Evolutionary conservation across 371 early-diverging fungal species (phyloP), one percentile per base, ranked within the genome.

Genomic region (Rhizopus arrhizus): DNA sequence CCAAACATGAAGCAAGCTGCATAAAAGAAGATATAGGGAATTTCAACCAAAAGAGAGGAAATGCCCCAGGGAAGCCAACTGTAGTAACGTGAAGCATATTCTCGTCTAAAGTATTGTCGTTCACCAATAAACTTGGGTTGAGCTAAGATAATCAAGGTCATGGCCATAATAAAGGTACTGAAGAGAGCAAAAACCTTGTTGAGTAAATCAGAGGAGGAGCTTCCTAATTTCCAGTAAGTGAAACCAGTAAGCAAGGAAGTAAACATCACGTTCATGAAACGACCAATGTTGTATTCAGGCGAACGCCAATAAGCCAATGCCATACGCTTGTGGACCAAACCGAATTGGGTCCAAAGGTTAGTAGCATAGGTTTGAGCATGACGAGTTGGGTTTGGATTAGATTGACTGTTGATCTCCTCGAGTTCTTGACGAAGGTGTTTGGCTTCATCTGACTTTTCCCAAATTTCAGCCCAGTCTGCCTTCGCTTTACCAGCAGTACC

Each of bases 131-230:
- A 89, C 45, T 88, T 84, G 31, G 92, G 91, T 62, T 89, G 85
- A 31, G 84, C 86, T 65, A 86, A 77, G 68, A 86, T 89, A 65
- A 90, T 86, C 15, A 91, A 68, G 8, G 88, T 72, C 28, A 87
- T 77, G 12, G 81, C 83, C 70, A 91, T 79, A 33, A 85, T 77
- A 34, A 87, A 66, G 5, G 88, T 82, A 67, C 84, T 81, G 73
- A 91, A 91, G 36, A 91, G 75, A 45, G 86, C 86, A 69, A 91
- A 91, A 53, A 88, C 77, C 55, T 87, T 78, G 65, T 88, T 89
- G 57, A 87, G 87, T 59, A 89, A 76, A 53, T 90, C 91, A 29
- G 78, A 59, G n/a, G 84, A 72, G 29, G 83, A 69, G 53, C 70
- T 40, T 12, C 77, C 78, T 2, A 85, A 70, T 47, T 87, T 82